phyloP scores from a whole-genome alignment of 2,329 filamentous ascomycete genomes.

The Aureobasidium sp. region DNA sequence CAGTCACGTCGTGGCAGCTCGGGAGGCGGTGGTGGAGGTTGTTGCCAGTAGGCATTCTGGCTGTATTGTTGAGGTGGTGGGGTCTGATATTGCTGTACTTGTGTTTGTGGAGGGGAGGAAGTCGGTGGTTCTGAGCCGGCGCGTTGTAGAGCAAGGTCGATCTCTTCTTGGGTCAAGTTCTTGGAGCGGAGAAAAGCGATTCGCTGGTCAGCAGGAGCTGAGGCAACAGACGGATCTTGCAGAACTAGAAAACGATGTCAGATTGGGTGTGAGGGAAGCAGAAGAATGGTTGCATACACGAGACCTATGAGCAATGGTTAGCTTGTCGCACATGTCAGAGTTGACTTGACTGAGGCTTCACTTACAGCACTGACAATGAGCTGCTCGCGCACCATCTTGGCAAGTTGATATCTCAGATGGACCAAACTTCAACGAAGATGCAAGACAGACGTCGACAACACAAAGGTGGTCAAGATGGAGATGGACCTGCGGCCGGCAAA shows the following conservation, averaged over 20 bases:
- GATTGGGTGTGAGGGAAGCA: background rate
- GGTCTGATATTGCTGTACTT: conserved; percentile 18
- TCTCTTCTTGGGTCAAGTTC: conserved; percentile 93
- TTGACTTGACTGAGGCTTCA: conserved; percentile 3
- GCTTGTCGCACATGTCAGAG: conserved; percentile 6
- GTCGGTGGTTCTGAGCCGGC: conserved; percentile 48
- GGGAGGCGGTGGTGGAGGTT: conserved; percentile 44
- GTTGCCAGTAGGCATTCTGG: conserved; percentile 43
- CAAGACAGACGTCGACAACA: background rate
- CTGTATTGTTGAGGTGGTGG: conserved; percentile 33
- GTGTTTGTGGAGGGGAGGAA: conserved; percentile 38
- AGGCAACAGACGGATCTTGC: conserved; percentile 84
- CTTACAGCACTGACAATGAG: conserved; percentile 67
- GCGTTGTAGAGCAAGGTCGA: conserved; percentile 73
- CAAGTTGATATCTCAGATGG: background rate
- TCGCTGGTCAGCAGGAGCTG: conserved; percentile 84
- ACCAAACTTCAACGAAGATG: background rate
- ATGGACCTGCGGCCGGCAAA: background rate
- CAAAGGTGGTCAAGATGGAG: background rate
- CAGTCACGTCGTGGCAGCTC: conserved; percentile 75
- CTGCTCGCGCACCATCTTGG: conserved; percentile 86
- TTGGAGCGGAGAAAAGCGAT: conserved; percentile 92
- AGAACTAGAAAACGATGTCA: conserved; percentile 52
- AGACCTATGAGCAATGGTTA: conserved; percentile 34
- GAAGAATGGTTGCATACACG: conserved; percentile 31